These are phyloP conservation scores for Phytophthora hibernalis DNA, from an alignment of 352 stramenopile species.

Conservation along the genomic window DNA sequence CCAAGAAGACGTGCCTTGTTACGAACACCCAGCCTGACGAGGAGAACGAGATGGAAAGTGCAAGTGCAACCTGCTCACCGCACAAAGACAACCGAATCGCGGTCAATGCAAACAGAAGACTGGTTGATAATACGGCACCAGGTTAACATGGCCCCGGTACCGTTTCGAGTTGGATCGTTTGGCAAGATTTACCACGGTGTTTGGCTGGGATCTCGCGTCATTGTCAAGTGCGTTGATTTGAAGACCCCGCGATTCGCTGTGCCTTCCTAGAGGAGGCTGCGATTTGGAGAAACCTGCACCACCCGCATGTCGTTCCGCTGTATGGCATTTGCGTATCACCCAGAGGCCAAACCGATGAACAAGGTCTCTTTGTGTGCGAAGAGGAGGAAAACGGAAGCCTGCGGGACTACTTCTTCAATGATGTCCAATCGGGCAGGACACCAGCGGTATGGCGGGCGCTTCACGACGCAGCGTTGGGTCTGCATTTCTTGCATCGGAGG, in stretches of 20 bases:
- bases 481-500: constrained; percentile 33
- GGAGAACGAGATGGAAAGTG: constrained; percentile 7
- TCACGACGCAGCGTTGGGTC: constrained; percentile 29
- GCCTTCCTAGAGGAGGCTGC: constrained; percentile 60
- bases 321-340: constrained; percentile 28
- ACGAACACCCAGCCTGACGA: not conserved
- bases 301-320: constrained; percentile 90
- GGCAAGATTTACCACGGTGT: constrained; percentile 8
- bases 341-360: constrained; percentile 8
- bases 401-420: constrained; percentile 24
- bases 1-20: constrained; percentile 1
- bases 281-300: constrained; percentile 87
- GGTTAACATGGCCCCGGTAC: not conserved
- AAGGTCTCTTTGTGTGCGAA: constrained; percentile 25
- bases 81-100: not conserved
- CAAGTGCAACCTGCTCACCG: constrained; percentile 8
- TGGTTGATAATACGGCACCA: constrained; percentile 5
- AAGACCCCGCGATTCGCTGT: not conserved
- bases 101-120: not conserved
- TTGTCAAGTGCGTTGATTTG: constrained; percentile 14
- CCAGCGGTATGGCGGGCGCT: constrained; percentile 24
- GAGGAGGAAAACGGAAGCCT: constrained; percentile 20
- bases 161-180: constrained; percentile 18
- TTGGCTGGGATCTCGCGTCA: constrained; percentile 13
- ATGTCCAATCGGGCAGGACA: constrained; percentile 8